Evolutionary conservation across 169 alveolate genomes (phyloP).

Genomic region (Miamiensis avidus): DNA sequence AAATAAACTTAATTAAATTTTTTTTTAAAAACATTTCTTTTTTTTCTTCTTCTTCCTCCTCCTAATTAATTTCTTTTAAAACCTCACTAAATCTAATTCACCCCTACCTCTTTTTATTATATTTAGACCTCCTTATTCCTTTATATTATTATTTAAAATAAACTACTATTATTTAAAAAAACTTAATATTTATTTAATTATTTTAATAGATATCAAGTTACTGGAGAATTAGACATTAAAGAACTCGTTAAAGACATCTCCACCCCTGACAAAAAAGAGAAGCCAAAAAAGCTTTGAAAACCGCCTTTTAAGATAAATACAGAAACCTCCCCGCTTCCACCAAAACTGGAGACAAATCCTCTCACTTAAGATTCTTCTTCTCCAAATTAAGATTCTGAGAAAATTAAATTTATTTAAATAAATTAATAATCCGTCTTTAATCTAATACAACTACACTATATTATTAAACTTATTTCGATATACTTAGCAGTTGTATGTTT

Average conservation of each 20-base stretch:
- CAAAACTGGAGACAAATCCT: conserved; percentile 51
- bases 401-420: background rate
- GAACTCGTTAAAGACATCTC: conserved; percentile 44
- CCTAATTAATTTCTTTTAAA: too few relatives aligned
- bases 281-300: conserved; percentile 58
- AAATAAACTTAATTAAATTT: too few relatives aligned
- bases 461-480: too few relatives aligned
- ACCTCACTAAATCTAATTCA: too few relatives aligned
- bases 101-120: too few relatives aligned
- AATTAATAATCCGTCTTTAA: background rate
- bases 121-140: too few relatives aligned
- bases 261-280: conserved; percentile 47
- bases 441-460: background rate
- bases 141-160: too few relatives aligned
- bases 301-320: conserved; percentile 57
- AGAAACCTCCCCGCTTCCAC: conserved; percentile 49
- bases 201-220: conserved; percentile 49
- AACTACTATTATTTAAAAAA: too few relatives aligned
- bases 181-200: too few relatives aligned
- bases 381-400: conserved; percentile 72
- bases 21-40: too few relatives aligned
- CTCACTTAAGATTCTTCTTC: conserved; percentile 72
- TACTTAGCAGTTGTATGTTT: too few relatives aligned
- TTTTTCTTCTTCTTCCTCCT: too few relatives aligned
- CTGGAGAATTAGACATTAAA: conserved; percentile 50